phyloP scores from a whole-genome alignment of 345 rosid genomes.

The Murraya paniculata region DNA sequence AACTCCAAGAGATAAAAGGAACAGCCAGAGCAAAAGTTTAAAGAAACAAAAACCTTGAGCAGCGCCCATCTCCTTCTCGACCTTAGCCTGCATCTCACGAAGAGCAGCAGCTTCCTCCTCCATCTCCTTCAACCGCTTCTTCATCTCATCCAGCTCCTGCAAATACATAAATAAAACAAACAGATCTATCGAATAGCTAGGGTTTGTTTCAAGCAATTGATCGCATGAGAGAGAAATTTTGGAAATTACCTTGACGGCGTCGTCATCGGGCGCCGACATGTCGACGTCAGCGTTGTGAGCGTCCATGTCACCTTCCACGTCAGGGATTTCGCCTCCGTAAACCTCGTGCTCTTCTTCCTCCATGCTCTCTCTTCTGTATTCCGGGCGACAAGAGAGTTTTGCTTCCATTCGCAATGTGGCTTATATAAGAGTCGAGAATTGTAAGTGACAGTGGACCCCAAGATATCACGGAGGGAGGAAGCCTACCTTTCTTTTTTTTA shows the following conservation, averaged over 20 bases:
- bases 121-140: constrained; percentile 92
- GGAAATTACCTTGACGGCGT: constrained; percentile 63
- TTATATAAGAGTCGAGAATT: not conserved
- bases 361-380: constrained; percentile 29
- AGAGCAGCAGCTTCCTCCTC: constrained; percentile 98
- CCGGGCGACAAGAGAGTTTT: not conserved
- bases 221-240: not conserved
- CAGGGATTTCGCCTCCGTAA: constrained; percentile 95
- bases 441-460: not conserved
- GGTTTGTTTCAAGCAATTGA: not conserved
- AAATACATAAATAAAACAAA: not conserved
- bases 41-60: constrained; percentile 54
- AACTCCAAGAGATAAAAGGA: not conserved
- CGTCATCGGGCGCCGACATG: constrained; percentile 76
- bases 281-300: constrained; percentile 59
- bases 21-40: not conserved
- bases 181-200: constrained; percentile 4
- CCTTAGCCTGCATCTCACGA: constrained; percentile 98
- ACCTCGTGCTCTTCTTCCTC: constrained; percentile 98
- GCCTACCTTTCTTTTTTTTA: too few relatives aligned
- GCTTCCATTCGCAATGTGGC: not conserved
- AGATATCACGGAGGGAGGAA: not conserved
- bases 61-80: constrained; percentile 95
- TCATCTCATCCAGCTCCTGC: constrained; percentile 97
- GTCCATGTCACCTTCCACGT: constrained; percentile 80